These are phyloP conservation scores for Neoascochyta sp. DNA, from an alignment of 2,329 filamentous ascomycete species.

Conservation along the genomic window DNA sequence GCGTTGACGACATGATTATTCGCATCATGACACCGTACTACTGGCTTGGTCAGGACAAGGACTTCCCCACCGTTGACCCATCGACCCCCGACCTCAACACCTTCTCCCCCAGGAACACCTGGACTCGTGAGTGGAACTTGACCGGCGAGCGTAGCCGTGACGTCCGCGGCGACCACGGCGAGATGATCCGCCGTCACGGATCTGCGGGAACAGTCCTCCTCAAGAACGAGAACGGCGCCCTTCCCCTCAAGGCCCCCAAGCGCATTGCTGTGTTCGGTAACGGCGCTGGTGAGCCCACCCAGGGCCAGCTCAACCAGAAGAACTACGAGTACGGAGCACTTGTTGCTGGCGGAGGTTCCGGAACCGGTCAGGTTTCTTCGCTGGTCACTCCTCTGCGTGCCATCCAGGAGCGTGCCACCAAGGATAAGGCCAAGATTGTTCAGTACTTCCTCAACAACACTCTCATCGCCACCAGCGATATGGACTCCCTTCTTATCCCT, in stretches of 20 bases:
- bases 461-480: conserved; percentile 31
- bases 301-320: conserved; percentile 41
- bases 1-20: conserved; percentile 47
- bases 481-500: conserved; percentile 25
- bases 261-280: conserved; percentile 51
- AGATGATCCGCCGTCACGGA: conserved; percentile 41
- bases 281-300: conserved; percentile 47
- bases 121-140: conserved; percentile 35
- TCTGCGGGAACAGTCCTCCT: conserved; percentile 43
- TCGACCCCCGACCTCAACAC: conserved; percentile 29
- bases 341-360: conserved; percentile 42
- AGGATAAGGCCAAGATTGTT: conserved; percentile 41
- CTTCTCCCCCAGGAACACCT: conserved; percentile 42
- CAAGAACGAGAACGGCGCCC: conserved; percentile 49
- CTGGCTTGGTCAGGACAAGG: conserved; percentile 42
- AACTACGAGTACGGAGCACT: conserved; percentile 43
- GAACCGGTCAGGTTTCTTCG: conserved; percentile 42
- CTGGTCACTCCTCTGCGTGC: conserved; percentile 43
- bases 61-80: conserved; percentile 39
- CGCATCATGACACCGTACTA: conserved; percentile 48
- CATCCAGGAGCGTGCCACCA: conserved; percentile 31
- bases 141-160: conserved; percentile 31
- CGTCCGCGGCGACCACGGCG: conserved; percentile 42
- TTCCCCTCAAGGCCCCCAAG: conserved; percentile 53
- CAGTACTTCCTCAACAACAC: conserved; percentile 45